These are phyloP conservation scores for Globisporangium echinulatum DNA, from an alignment of 352 stramenopile species.

Conservation along the genomic window DNA sequence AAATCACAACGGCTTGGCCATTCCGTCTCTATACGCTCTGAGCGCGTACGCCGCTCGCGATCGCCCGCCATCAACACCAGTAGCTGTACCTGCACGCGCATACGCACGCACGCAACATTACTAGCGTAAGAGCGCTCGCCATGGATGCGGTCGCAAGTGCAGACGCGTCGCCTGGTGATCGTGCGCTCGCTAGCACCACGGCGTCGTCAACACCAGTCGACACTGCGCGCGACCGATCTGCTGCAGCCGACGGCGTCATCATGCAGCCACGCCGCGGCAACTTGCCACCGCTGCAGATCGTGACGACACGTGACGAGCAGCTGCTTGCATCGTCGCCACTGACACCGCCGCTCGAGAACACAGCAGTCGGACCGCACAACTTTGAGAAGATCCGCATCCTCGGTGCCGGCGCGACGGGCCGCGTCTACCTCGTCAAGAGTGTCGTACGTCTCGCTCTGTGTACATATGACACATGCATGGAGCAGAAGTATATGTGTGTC, in stretches of 20 bases:
- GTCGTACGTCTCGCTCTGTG: constrained; percentile 15
- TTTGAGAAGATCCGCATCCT: constrained; percentile 49
- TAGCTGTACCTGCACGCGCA: too few relatives aligned
- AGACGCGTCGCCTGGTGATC: constrained; percentile 31
- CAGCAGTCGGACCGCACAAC: constrained; percentile 30
- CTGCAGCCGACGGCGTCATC: not conserved
- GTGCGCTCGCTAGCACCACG: constrained; percentile 15
- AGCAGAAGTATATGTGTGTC: too few relatives aligned
- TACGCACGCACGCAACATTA: not conserved
- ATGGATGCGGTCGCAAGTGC: not conserved
- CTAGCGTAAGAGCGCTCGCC: not conserved
- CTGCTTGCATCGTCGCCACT: not conserved
- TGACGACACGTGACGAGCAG: not conserved
- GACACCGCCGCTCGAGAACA: constrained; percentile 8
- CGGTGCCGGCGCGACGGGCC: constrained; percentile 29
- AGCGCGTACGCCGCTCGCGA: not conserved
- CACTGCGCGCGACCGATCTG: not conserved
- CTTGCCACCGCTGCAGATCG: not conserved
- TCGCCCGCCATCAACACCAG: not conserved
- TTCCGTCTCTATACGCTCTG: too few relatives aligned
- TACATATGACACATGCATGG: too few relatives aligned
- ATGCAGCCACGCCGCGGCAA: not conserved
- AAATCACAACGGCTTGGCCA: too few relatives aligned
- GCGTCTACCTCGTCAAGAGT: constrained; percentile 41
- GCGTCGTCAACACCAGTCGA: constrained; percentile 7